These are phyloP conservation scores for Lipomyces oligophaga DNA, from an alignment of 805 yeast species.

Conservation along the genomic window DNA sequence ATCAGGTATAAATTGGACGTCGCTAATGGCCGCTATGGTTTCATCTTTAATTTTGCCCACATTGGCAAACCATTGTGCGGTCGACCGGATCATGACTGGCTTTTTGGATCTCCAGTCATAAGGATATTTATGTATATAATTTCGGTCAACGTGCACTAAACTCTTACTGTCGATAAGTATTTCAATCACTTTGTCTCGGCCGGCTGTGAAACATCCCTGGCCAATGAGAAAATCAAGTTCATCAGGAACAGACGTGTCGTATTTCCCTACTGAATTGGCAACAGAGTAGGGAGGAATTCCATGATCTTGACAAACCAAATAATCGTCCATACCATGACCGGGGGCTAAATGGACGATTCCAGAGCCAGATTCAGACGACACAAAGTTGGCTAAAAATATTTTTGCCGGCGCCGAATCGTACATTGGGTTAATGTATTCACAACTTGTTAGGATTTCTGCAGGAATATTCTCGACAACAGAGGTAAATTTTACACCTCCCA, in stretches of 20 bases:
- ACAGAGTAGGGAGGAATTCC: constrained; percentile 65
- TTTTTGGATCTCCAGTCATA: constrained; percentile 96
- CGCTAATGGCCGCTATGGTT: constrained; percentile 56
- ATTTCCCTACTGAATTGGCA: constrained; percentile 72
- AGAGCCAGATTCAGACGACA: constrained; percentile 77
- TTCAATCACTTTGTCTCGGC: constrained; percentile 48
- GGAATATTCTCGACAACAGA: constrained; percentile 36
- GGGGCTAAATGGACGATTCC: constrained; percentile 98
- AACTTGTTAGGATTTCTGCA: constrained; percentile 44
- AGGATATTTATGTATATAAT: constrained; percentile 80
- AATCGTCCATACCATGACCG: constrained; percentile 96
- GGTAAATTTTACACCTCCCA: constrained; percentile 17
- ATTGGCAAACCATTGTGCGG: constrained; percentile 96
- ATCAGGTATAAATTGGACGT: constrained; percentile 70
- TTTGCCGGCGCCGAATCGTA: constrained; percentile 47
- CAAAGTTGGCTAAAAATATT: constrained; percentile 75
- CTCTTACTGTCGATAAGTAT: constrained; percentile 44
- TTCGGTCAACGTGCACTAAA: constrained; percentile 47
- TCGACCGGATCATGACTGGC: constrained; percentile 90
- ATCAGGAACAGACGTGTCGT: constrained; percentile 49
- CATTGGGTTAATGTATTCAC: constrained; percentile 57
- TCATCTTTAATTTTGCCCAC: constrained; percentile 64
- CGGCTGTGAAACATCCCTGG: constrained; percentile 57
- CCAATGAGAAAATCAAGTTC: constrained; percentile 52
- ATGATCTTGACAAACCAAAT: constrained; percentile 58